Conservation (phyloP, 805 yeast species). For the Ogataea ramenticola region DNA sequence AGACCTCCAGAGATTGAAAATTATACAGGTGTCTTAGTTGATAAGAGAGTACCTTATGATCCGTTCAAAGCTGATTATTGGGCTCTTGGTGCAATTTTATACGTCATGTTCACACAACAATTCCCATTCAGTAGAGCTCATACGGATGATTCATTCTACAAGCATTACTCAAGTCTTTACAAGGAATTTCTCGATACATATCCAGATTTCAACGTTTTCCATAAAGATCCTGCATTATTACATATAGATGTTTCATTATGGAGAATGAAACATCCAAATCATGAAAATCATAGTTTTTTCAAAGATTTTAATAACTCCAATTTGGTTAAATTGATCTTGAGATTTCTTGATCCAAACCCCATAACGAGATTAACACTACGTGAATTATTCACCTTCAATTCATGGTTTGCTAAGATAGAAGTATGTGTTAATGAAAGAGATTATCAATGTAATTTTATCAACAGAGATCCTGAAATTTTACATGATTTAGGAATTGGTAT, state of each 20-base stretch:
- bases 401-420: conserved; percentile 55
- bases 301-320: conserved; percentile 13
- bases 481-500: neutral
- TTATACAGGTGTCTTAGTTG: conserved; percentile 29
- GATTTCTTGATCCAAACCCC: conserved; percentile 59
- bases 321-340: conserved; percentile 41
- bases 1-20: conserved; percentile 71
- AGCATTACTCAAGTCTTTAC: conserved; percentile 43
- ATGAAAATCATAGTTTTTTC: conserved; percentile 35
- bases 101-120: conserved; percentile 48
- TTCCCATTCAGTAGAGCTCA: conserved; percentile 55
- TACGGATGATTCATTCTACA: conserved; percentile 38
- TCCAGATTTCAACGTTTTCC: conserved; percentile 48
- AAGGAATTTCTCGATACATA: conserved; percentile 32
- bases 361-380: conserved; percentile 46
- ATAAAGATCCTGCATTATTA: conserved; percentile 49
- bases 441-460: conserved; percentile 18
- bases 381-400: conserved; percentile 44
- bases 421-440: conserved; percentile 47
- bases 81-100: conserved; percentile 65
- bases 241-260: conserved; percentile 15
- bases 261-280: neutral
- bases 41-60: conserved; percentile 29
- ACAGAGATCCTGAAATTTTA: neutral
- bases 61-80: conserved; percentile 67